These are phyloP conservation scores for Neonectria sp. DNA, from an alignment of 2,329 filamentous ascomycete genomes.

Conservation along the genomic window DNA sequence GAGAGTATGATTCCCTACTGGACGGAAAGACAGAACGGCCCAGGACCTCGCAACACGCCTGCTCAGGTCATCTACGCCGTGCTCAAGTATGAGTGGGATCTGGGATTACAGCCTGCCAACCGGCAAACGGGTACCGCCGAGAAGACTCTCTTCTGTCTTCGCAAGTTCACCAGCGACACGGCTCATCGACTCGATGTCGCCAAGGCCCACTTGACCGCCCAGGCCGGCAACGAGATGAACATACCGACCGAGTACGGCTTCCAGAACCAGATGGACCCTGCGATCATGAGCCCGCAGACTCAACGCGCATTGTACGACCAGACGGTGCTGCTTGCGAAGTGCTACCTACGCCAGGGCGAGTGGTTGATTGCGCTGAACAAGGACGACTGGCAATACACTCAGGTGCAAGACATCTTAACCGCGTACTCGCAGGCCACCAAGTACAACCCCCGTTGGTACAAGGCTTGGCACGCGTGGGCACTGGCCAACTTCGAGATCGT, in stretches of 20 bases:
- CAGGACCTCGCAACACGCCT: constrained; percentile 62
- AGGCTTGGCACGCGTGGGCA: constrained; percentile 99
- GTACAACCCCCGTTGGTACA: constrained; percentile 97
- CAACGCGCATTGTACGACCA: constrained; percentile 72
- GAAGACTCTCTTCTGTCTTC: constrained; percentile 71
- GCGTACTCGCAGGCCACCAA: constrained; percentile 94
- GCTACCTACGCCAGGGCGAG: constrained; percentile 95
- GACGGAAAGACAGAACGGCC: constrained; percentile 53
- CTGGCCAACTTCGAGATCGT: constrained; percentile 99
- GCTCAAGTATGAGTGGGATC: constrained; percentile 96
- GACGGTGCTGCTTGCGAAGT: constrained; percentile 87
- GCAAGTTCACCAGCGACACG: constrained; percentile 73
- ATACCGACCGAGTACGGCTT: constrained; percentile 65
- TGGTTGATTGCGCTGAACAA: constrained; percentile 92
- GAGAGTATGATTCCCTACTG: constrained; percentile 74
- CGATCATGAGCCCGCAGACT: constrained; percentile 63
- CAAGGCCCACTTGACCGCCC: constrained; percentile 64
- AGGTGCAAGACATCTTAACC: constrained; percentile 89
- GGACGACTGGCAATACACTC: constrained; percentile 89
- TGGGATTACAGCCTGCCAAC: constrained; percentile 73
- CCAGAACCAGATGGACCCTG: constrained; percentile 62
- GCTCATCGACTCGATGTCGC: constrained; percentile 68
- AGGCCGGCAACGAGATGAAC: constrained; percentile 63
- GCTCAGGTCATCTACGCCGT: constrained; percentile 96
- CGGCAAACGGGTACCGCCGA: constrained; percentile 63